Conservation (phyloP, 805 yeast genomes). For the Myxozyma udenii region DNA sequence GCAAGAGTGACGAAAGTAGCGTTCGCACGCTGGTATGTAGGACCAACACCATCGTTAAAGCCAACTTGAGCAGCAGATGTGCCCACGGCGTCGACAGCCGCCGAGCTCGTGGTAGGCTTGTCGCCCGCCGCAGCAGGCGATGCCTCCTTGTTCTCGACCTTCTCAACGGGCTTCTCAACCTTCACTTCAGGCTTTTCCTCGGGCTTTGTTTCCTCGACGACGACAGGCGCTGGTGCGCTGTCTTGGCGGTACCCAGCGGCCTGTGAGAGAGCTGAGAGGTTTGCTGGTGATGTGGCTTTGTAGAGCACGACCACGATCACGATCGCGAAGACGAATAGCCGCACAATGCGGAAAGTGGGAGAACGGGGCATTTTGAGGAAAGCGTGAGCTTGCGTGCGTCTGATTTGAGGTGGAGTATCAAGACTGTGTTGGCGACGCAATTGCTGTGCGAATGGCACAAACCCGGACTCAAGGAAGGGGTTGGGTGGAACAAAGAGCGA, state of each 20-base stretch:
- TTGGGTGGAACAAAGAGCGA: too few species aligned
- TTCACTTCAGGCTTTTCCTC: conserved; percentile 2
- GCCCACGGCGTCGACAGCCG: background rate
- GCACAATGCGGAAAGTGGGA: conserved; percentile 19
- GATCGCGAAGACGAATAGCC: conserved; percentile 13
- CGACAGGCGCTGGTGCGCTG: background rate
- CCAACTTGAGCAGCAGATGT: conserved; percentile 5
- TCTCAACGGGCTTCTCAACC: background rate
- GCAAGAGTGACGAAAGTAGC: conserved; percentile 73
- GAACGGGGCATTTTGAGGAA: conserved; percentile 23
- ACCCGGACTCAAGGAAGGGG: background rate
- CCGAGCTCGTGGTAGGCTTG: background rate
- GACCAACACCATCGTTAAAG: conserved; percentile 14
- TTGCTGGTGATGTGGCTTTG: conserved; percentile 19
- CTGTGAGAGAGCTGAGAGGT: conserved; percentile 12
- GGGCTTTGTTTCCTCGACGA: conserved; percentile 1
- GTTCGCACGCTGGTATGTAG: conserved; percentile 36
- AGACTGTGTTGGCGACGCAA: background rate
- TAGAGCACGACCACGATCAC: conserved; percentile 14
- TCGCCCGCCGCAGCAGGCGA: too few species aligned
- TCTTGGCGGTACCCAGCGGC: conserved; percentile 19
- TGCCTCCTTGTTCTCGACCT: background rate
- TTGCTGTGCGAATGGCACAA: background rate
- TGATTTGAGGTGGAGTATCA: background rate
- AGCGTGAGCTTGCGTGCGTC: background rate